Base-by-base conservation (phyloP, 2,329 filamentous ascomycete species). In the Hypomyces perniciosus region DNA sequence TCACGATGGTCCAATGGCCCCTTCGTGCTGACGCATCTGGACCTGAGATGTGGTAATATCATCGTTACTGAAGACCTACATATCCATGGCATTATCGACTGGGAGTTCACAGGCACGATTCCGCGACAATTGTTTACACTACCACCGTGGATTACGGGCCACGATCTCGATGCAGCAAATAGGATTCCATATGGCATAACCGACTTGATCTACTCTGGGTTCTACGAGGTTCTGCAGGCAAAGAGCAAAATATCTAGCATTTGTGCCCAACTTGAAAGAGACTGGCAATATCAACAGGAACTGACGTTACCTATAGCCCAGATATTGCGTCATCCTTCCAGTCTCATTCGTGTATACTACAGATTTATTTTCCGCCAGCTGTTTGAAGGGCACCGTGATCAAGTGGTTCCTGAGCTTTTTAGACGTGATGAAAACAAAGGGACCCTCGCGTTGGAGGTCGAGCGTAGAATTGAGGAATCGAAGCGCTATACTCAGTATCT, bases 21-120 rank as follows among this genome's bases (percentile, higher is more conserved):
- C 8, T 59, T 56, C 43, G 31, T 57, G 27, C 42, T 59, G 8
- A 31, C 54, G 6, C 57, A 58, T 44, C 43, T 39, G 4, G 57
- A 59, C 37, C 39, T 58, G n/a, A 45, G 54, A 43, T 54, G 50
- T 37, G 38, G 54, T 26, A 65, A 64, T 43, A 57, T 61, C 4
- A 59, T 63, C 31, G 48, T 64, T 35, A 46, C 56, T 27, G 53
- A 60, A 31, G 40, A 60, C 8, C 59, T 59, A 31, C 45, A 52
- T n/a, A 55, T 62, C n/a, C 53, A 48, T 2, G 56, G 53, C 31
- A 48, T 64, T 41, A 55, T 65, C 28, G 62, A 64, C 44, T 63
- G 61, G 61, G 59, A 64, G 48, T 57, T 54, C 31, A 31, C 54
- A 3, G 34, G 53, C 29, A 56, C 51, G 20, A 46, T 58, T 27